Evolutionary conservation across 83 land plant species (phyloP), one percentile per base, ranked within the genome.

Genomic region (Diphasiastrum complanatum): DNA sequence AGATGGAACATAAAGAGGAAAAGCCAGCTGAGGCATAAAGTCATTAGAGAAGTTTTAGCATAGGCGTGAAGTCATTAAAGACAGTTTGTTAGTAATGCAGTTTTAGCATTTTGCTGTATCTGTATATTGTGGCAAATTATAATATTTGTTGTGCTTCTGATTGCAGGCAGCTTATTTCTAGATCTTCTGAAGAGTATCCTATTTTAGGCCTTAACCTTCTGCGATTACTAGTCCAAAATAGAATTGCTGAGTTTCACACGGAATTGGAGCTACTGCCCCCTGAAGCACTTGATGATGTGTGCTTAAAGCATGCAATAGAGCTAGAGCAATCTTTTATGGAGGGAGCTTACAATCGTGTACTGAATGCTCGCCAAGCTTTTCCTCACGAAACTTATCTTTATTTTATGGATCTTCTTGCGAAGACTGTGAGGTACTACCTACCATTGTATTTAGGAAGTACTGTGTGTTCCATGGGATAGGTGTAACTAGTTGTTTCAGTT

Each of bases 321-420:
- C 67, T 85, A 48, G 89, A 85, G 70, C 85, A 85, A 56, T 81
- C 85, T 25, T 81, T 85, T 56, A 81, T 85, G 85, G 85, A 85
- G 64, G 83, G 89, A 18, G 85, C 85, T 22, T 85, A 85, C 72
- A 76, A 85, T 52, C 82, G 78, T 64, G 89, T 85, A 1, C 73
- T 81, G 66, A 76, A 62, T 68, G 85, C 85, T 28, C 78, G 85
- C 32, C 82, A 85, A 63, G 75, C 74, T 26, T 79, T 79, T 57
- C 89, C 85, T 2, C 80, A 85, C 66, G 82, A 81, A 24, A 78
- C 83, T 14, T 85, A 78, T 53, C 75, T 56, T 2, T 85, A 85
- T 51, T 85, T 78, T 63, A 81, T 85, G 82, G 85, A 81, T 59
- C 80, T 85, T 27, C 76, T 85, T 11, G 89, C 89, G 43, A 81